phyloP scores from a whole-genome alignment of 192 early-diverging fungal genomes.

The Gonapodya prolifera region DNA sequence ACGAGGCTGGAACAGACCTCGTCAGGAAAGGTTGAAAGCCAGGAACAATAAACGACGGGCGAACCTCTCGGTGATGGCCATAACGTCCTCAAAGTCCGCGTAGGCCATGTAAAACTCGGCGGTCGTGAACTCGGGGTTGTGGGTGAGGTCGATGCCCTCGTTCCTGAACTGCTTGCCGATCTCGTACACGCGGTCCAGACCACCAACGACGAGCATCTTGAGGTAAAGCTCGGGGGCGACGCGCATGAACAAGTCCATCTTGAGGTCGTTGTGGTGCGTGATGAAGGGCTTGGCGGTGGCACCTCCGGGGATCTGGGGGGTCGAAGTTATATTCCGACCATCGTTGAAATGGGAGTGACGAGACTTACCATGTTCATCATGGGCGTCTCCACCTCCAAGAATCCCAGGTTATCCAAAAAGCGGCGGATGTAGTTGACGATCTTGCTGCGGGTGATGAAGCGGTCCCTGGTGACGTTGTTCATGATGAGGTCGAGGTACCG shows the following conservation, averaged over 20 bases:
- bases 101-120: constrained; percentile 99
- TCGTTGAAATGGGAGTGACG: constrained; percentile 44
- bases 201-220: constrained; percentile 97
- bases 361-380: constrained; percentile 99
- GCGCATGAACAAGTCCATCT: constrained; percentile 97
- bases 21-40: too few species aligned
- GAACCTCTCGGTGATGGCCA: constrained; percentile 93
- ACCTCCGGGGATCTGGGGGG: constrained; percentile 71
- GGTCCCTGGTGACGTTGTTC: constrained; percentile 90
- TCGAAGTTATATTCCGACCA: too few species aligned
- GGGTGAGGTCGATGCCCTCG: constrained; percentile 94
- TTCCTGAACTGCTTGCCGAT: constrained; percentile 99
- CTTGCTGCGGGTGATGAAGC: constrained; percentile 83
- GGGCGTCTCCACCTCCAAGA: constrained; percentile 99
- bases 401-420: constrained; percentile 88
- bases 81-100: constrained; percentile 92
- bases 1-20: too few species aligned
- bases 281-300: constrained; percentile 99
- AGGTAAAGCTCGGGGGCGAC: constrained; percentile 95
- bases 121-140: constrained; percentile 99
- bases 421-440: constrained; percentile 91
- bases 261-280: constrained; percentile 99
- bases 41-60: too few species aligned
- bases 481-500: constrained; percentile 98
- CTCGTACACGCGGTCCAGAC: constrained; percentile 96